These are phyloP conservation scores for Paecilomyces formosus DNA, from an alignment of 2,329 filamentous ascomycete genomes.

Conservation along the genomic window DNA sequence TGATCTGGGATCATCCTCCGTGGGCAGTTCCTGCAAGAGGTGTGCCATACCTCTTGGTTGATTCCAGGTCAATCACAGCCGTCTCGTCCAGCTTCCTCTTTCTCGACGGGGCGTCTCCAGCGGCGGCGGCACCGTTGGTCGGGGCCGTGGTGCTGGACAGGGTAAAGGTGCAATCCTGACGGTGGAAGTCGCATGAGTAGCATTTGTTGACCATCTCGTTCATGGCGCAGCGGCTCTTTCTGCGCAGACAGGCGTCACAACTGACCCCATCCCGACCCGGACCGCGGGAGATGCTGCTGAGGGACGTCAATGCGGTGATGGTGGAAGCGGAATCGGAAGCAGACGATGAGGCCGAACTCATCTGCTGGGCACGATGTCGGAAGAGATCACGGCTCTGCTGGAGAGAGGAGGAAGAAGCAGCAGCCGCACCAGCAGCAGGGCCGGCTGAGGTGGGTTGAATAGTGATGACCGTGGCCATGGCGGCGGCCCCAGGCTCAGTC, in stretches of 20 bases:
- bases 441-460: conserved; percentile 29
- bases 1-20: not conserved
- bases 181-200: conserved; percentile 38
- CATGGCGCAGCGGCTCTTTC: conserved; percentile 37
- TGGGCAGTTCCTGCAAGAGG: not conserved
- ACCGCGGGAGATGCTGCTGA: conserved; percentile 18
- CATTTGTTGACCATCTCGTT: conserved; percentile 37
- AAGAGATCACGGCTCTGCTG: conserved; percentile 14
- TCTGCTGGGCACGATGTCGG: conserved; percentile 10
- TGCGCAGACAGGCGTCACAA: conserved; percentile 36
- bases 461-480: conserved; percentile 34
- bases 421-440: conserved; percentile 16
- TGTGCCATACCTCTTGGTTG: conserved; percentile 28
- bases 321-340: conserved; percentile 15
- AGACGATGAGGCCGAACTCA: conserved; percentile 8
- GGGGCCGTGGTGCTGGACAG: conserved; percentile 14
- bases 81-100: conserved; percentile 34
- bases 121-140: conserved; percentile 9
- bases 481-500: not conserved
- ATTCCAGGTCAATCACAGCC: conserved; percentile 18
- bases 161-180: conserved; percentile 37
- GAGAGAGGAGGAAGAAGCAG: conserved; percentile 14
- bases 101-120: conserved; percentile 18
- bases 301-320: conserved; percentile 11
- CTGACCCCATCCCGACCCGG: conserved; percentile 28